These are phyloP conservation scores for Wickerhamomyces bisporus DNA, from an alignment of 805 yeast species.

Conservation along the genomic window DNA sequence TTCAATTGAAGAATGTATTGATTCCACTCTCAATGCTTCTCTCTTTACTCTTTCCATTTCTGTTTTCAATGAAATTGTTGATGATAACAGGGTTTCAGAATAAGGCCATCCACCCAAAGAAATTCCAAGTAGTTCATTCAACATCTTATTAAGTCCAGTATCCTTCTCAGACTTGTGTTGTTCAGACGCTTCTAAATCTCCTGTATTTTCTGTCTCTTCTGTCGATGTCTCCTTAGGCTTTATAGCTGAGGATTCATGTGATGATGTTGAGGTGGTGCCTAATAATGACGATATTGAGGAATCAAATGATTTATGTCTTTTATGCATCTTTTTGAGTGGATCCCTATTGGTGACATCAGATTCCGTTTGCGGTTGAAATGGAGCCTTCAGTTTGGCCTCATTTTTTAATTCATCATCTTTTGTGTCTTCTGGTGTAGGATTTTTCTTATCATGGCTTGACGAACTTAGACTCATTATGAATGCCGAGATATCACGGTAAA, in stretches of 20 bases:
- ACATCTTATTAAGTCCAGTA: not conserved
- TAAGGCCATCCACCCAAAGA: constrained; percentile 29
- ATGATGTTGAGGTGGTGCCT: not conserved
- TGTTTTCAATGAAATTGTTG: constrained; percentile 29
- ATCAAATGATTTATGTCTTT: not conserved
- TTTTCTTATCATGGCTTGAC: no score
- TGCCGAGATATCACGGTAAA: no score
- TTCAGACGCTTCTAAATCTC: not conserved
- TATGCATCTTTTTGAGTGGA: not conserved
- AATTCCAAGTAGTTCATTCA: constrained; percentile 7
- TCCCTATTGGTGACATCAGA: not conserved
- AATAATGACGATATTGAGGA: not conserved
- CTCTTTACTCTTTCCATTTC: constrained; percentile 39
- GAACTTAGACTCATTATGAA: no score
- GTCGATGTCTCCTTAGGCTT: not conserved
- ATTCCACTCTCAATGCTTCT: constrained; percentile 27
- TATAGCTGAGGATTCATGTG: not conserved
- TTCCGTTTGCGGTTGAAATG: no score
- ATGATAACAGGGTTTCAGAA: constrained; percentile 31
- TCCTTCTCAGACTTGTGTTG: not conserved
- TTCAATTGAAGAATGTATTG: constrained; percentile 30
- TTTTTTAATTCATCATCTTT: no score
- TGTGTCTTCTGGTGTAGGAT: no score
- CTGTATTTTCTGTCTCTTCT: not conserved
- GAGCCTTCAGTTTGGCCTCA: no score